A percentile compares a stretch with the other conserved stretches of the same genome.
Evolutionary conservation across 768 basidiomycete species (phyloP).

Genomic region (Podaxis sp.): DNA sequence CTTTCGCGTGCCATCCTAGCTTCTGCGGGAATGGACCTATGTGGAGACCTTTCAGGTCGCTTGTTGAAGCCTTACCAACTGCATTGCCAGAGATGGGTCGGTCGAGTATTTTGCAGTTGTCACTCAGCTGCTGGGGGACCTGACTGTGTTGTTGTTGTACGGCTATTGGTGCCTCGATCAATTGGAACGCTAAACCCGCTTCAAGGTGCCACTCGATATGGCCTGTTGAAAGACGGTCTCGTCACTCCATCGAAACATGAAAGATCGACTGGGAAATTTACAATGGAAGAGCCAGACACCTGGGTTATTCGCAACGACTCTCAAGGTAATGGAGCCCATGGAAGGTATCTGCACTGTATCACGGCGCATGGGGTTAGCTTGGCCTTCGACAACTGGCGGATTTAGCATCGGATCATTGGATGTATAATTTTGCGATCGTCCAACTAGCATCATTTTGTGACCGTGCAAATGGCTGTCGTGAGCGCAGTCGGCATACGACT

Average conservation of each 20-base stretch:
- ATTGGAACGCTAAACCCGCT: constrained; percentile 77
- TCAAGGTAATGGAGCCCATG: constrained; percentile 63
- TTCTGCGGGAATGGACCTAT: constrained; percentile 71
- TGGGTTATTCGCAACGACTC: constrained; percentile 87
- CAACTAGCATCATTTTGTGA: constrained; percentile 80
- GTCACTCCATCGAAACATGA: not conserved
- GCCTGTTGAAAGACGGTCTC: constrained; percentile 33
- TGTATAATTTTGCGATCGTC: constrained; percentile 64
- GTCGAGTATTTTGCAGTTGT: constrained; percentile 69
- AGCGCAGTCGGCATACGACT: not conserved
- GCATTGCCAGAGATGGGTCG: constrained; percentile 76
- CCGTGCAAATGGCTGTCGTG: constrained; percentile 80
- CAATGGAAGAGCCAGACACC: constrained; percentile 88
- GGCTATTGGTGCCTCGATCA: constrained; percentile 77
- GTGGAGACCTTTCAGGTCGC: constrained; percentile 62
- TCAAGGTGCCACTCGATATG: constrained; percentile 88
- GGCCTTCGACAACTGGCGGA: constrained; percentile 73
- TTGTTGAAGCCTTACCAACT: constrained; percentile 68
- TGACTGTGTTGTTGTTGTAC: constrained; percentile 50
- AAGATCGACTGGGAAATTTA: constrained; percentile 27
- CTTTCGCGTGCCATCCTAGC: constrained; percentile 68
- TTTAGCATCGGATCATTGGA: constrained; percentile 74
- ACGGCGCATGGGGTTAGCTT: constrained; percentile 85
- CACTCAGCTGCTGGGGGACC: constrained; percentile 55
- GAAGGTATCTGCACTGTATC: constrained; percentile 83